Evolutionary conservation across 148 eudicot genomes (phyloP), one percentile per base, ranked within the genome.

Genomic region (Rhododendron williamsianum): DNA sequence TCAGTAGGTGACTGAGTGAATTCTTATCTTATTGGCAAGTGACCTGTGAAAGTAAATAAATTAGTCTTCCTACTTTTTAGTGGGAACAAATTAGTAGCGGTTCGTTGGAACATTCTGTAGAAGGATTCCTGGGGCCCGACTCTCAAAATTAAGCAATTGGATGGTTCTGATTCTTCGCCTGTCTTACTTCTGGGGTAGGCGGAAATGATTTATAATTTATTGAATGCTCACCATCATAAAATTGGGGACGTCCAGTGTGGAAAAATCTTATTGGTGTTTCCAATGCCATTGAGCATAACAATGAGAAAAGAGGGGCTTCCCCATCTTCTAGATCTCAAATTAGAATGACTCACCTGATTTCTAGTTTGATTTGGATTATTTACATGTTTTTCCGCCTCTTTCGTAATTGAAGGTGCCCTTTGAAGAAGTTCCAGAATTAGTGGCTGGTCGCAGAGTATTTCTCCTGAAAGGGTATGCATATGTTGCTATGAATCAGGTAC

Each of bases 401-500:
- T 87, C 46, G 51, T 88, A n/a, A 84, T 77, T 93, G 82, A 88
- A 97, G 99, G 98, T 94, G 51, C 98, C 98, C 49, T 97, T 94
- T 92, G 98, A 97, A 89, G 94, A 94, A 88, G 98, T 94, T 86
- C 98, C 94, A 69, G 98, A 97, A 56, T 92, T 97, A 86, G 99
- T 97, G 82, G 92, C 98, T 69, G 89, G 84, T 85, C 98, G 98
- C 80, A 90, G 87, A 88, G 98, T 95, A 21, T 93, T 88, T 89
- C 87, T 97, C 25, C 91, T 87, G 65, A 94, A 94, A 88, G 99
- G 98, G 76, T 33, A 92, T 91, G 99, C 99, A 77, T 97, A 97
- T 94, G 92, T 97, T 72, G 93, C 98, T 54, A 91, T 91, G 93
- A 91, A 88, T 90, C 99, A 97, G 98, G 99, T 95, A 71, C 71